Base-by-base conservation (phyloP, 2,329 filamentous ascomycete species). In the Akanthomyces muscarius region DNA sequence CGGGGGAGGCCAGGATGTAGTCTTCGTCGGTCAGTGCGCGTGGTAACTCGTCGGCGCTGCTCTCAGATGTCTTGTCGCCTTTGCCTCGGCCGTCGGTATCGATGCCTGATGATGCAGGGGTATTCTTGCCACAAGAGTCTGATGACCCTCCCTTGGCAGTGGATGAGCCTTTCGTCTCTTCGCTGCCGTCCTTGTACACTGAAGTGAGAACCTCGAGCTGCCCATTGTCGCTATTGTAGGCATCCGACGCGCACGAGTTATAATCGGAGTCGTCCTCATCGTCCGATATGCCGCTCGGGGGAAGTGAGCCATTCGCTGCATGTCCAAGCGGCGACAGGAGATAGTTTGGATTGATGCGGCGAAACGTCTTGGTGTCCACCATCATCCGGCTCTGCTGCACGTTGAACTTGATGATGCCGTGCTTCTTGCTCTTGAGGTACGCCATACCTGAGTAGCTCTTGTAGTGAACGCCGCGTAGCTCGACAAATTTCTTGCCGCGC, bases 371-470 rank as follows among this genome's bases (percentile, higher is more conserved):
- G 0, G 91, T 86, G 71, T 97, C 93, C 28, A 97, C 81, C 92
- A 97, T 97, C 66, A 96, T 83, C 36, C 93, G 87, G 21, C 92
- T 90, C 65, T 92, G 90, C 66, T 92, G 91, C 73, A 96, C 89
- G 71, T 92, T 92, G 74, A 96, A 88, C 73, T 92, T 94, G 71
- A 48, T 36, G 21, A 63, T 14, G 23, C 63, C 54, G 5, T 66
- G 79, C 69, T 88, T 88, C 78, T 91, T 91, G 74, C 89, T 88
- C 79, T 94, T 96, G 78, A 87, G 86, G 75, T 92, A 96, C 0
- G 90, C 92, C 77, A 96, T 86, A 3, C 92, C 92, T 61, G 93
- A 88, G 73, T 93, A 90, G 70, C 86, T 87, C 68, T 87, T 89
- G 77, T 95, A 96, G 69, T 94, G 88, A 75, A 92, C 89, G 25